Conservation (phyloP, 208 protist species). For the Leishmania turanica region DNA sequence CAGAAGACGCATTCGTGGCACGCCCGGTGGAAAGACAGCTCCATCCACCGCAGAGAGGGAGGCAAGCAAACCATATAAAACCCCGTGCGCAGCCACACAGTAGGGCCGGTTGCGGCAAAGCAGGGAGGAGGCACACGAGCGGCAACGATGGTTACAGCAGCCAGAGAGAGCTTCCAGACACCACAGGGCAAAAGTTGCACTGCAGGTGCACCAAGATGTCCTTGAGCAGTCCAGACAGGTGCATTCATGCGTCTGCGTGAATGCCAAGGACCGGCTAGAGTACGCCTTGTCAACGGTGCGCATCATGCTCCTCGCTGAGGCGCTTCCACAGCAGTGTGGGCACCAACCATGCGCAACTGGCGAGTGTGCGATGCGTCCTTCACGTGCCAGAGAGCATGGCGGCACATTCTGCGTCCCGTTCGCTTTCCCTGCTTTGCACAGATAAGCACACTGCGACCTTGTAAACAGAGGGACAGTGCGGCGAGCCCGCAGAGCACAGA, state of each 20-base stretch:
- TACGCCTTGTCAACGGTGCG: not conserved
- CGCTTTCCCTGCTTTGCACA: not conserved
- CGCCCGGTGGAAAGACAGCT: not conserved
- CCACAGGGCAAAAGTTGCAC: not conserved
- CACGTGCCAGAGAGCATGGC: not conserved
- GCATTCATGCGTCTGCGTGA: not conserved
- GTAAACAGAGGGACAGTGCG: not conserved
- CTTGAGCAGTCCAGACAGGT: not conserved
- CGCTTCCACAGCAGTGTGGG: not conserved
- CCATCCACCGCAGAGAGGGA: not conserved
- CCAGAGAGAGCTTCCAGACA: not conserved
- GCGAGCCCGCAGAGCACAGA: not conserved
- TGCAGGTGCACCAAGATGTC: not conserved
- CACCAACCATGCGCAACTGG: not conserved
- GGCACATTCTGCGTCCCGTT: not conserved
- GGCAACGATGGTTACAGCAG: constrained; percentile 1
- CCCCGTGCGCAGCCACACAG: not conserved
- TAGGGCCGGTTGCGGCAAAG: not conserved
- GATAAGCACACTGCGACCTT: not conserved
- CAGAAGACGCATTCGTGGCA: not conserved
- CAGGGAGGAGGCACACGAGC: not conserved
- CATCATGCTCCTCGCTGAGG: not conserved
- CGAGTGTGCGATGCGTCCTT: not conserved
- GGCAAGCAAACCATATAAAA: not conserved
- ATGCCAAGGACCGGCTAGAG: not conserved